These are phyloP conservation scores for Chrysochromulina tobinii DNA, from an alignment of 78 protist genomes.

Conservation along the genomic window DNA sequence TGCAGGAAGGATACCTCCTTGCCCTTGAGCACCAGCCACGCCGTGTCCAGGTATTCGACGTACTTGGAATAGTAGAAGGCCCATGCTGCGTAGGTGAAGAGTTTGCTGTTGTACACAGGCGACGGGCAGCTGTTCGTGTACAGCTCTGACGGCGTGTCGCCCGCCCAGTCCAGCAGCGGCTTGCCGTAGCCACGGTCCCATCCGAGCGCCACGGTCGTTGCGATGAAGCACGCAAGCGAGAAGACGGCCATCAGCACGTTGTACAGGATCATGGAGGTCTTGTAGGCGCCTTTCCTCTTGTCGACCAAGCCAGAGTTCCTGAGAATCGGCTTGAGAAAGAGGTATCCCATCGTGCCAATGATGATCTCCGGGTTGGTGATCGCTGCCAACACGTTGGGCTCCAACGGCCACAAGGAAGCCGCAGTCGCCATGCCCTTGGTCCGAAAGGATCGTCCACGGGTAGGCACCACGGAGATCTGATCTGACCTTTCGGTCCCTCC, in stretches of 20 bases:
- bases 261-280: not conserved
- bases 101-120: not conserved
- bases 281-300: not conserved
- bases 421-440: too few species aligned
- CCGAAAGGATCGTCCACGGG: too few species aligned
- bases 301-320: not conserved
- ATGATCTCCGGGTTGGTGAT: not conserved
- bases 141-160: not conserved
- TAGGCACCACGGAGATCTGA: too few species aligned
- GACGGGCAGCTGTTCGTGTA: not conserved
- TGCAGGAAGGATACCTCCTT: constrained; percentile 39
- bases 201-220: constrained; percentile 4
- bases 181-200: not conserved
- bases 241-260: constrained; percentile 1
- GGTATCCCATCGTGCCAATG: not conserved
- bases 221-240: not conserved
- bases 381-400: not conserved
- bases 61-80: constrained; percentile 38
- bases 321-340: not conserved
- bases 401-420: too few species aligned
- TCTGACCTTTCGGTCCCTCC: too few species aligned
- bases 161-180: not conserved
- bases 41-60: constrained; percentile 48
- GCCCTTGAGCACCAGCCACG: constrained; percentile 27
- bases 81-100: not conserved